These are phyloP conservation scores for Kodamaea neixiangensis DNA, from an alignment of 805 yeast genomes.

Conservation along the genomic window DNA sequence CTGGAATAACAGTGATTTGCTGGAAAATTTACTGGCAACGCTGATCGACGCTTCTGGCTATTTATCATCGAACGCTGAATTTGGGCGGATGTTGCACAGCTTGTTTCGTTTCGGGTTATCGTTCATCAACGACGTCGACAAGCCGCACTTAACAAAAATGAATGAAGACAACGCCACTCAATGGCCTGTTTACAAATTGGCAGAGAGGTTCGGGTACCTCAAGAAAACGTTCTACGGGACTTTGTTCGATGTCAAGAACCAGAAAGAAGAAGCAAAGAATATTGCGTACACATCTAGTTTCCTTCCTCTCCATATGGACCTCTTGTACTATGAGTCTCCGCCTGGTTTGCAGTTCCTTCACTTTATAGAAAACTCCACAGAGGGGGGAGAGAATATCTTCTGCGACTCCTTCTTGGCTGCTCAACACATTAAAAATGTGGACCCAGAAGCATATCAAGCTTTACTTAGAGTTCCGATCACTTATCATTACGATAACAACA, in stretches of 20 bases:
- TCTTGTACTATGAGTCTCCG: slow-evolving; percentile 75
- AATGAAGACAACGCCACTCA: slow-evolving; percentile 41
- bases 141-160: slow-evolving; percentile 30
- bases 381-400: slow-evolving; percentile 70
- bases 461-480: slow-evolving; percentile 64
- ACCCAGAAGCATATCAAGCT: slow-evolving; percentile 65
- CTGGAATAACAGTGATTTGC: slow-evolving; percentile 43
- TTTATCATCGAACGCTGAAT: slow-evolving; percentile 26
- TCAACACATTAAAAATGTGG: slow-evolving; percentile 50
- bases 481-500: slow-evolving; percentile 64
- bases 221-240: slow-evolving; percentile 73
- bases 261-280: slow-evolving; percentile 50
- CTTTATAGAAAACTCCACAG: slow-evolving; percentile 52
- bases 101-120: slow-evolving; percentile 59
- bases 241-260: slow-evolving; percentile 63
- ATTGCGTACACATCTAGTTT: slow-evolving; percentile 67
- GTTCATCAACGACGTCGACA: slow-evolving; percentile 56
- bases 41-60: slow-evolving; percentile 41
- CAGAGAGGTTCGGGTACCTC: slow-evolving; percentile 63
- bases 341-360: slow-evolving; percentile 78
- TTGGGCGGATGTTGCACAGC: slow-evolving; percentile 42
- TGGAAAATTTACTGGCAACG: slow-evolving; percentile 19
- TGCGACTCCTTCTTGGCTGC: slow-evolving; percentile 73
- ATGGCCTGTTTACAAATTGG: slow-evolving; percentile 44
- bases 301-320: slow-evolving; percentile 77